A percentile compares a stretch with the other conserved stretches of the same genome.
Conservation (phyloP, 164 flowering plant genomes). For the Chimonanthus salicifolius region DNA sequence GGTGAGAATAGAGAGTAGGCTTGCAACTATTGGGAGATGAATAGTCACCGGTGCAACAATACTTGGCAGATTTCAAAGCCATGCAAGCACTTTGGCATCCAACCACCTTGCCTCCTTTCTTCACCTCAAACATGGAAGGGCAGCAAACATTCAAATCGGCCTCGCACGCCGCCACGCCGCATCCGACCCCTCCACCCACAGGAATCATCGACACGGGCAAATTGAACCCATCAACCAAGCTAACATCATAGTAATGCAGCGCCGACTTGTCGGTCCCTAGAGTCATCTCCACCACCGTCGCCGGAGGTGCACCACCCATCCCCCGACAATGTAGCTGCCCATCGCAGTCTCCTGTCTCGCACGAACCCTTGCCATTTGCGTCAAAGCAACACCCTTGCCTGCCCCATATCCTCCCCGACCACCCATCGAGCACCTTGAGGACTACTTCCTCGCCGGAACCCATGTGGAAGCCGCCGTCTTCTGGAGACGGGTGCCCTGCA, state of each 20-base stretch:
- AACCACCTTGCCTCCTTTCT: constrained; percentile 48
- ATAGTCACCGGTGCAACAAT: constrained; percentile 82
- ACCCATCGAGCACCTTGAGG: constrained; percentile 31
- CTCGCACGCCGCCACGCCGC: constrained; percentile 63
- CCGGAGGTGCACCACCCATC: constrained; percentile 56
- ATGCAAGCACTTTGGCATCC: constrained; percentile 85
- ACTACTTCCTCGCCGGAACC: constrained; percentile 35
- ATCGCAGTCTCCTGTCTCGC: constrained; percentile 56
- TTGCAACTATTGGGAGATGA: constrained; percentile 52
- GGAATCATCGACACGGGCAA: constrained; percentile 75
- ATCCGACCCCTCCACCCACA: constrained; percentile 58
- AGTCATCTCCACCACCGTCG: constrained; percentile 64
- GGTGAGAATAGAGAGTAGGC: constrained; percentile 56
- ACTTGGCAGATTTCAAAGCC: constrained; percentile 56
- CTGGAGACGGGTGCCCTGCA: constrained; percentile 55
- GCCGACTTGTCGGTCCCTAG: constrained; percentile 38
- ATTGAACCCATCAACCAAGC: constrained; percentile 78
- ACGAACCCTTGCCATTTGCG: constrained; percentile 29
- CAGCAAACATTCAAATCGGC: constrained; percentile 62
- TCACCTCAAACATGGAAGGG: constrained; percentile 59
- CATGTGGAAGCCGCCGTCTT: constrained; percentile 75
- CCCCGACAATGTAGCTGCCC: constrained; percentile 47
- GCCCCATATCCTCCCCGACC: constrained; percentile 69
- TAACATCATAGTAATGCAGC: constrained; percentile 66
- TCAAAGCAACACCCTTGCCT: constrained; percentile 52